Base-by-base conservation (phyloP, 1,139 yeast species). In the Blastobotrys illinoisensis region DNA sequence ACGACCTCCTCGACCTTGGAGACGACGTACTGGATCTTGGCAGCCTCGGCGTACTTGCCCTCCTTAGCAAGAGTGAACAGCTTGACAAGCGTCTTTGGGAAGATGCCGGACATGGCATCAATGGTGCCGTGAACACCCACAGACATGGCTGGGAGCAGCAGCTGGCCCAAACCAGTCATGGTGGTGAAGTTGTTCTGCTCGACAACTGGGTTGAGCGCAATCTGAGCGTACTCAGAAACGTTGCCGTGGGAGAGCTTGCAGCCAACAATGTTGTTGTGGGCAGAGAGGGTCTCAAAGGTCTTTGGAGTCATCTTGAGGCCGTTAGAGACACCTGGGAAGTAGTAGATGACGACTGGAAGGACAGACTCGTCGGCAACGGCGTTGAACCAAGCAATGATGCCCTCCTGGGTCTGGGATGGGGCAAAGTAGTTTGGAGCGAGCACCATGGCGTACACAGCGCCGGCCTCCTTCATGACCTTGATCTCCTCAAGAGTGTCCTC, bases 351-450 rank as follows among this genome's bases (percentile, higher is more conserved):
- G 45, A 79, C 68, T 43, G 82, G 82, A 52, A 79, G 62, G 1
- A 70, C 70, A 9, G 79, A 65, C 43, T 67, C 65, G 57, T 77
- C 78, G 23, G 82, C 82, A 32, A 79, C 76, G 26, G 67, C 70
- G 18, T 67, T 65, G 65, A 71, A 77, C 74, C 77, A 79, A 54
- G 72, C 75, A 43, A 71, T 67, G 54, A 78, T 67, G 3, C 79
- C 81, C 50, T 70, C 67, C 63, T 76, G 80, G 28, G 75, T 65
- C 55, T 74, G 68, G 19, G 70, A 60, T 1, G 72, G 69, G 19
- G 81, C 81, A 58, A 76, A 79, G 66, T 77, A 79, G 58, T 76
- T 73, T 23, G 80, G 77, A 9, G 78, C 81, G 49, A 79, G 71
- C 6, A 75, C 77, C 63, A 79, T 72, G 46, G 75, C 79, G 56